Evolutionary conservation across 495 filamentous ascomycete genomes (phyloP).

Genomic region (Daldinia concentrica): DNA sequence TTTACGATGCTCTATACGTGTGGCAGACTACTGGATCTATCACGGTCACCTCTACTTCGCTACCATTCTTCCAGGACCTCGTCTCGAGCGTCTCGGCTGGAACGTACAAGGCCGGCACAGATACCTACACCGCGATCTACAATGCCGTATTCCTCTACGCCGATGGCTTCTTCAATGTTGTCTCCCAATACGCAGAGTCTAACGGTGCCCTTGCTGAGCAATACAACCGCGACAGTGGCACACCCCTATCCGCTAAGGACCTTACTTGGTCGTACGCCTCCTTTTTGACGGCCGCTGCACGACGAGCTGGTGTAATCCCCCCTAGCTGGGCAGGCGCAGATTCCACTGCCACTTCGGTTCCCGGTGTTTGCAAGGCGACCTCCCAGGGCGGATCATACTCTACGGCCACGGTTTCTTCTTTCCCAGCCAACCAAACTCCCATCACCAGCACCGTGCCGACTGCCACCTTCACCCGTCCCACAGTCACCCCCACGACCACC

Average conservation of each 20-base stretch:
- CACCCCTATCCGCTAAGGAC: slow-evolving; percentile 64
- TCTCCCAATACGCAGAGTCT: slow-evolving; percentile 56
- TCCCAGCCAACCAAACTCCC: slow-evolving; percentile 65
- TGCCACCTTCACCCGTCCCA: slow-evolving; percentile 47
- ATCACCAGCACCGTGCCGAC: slow-evolving; percentile 37
- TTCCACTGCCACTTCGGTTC: slow-evolving; percentile 56
- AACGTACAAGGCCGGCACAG: slow-evolving; percentile 57
- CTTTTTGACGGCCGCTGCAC: slow-evolving; percentile 67
- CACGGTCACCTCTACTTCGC: slow-evolving; percentile 61
- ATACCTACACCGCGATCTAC: slow-evolving; percentile 61
- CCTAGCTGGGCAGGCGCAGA: slow-evolving; percentile 61
- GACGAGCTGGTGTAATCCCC: slow-evolving; percentile 60
- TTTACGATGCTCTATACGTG: slow-evolving; percentile 71
- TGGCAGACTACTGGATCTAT: slow-evolving; percentile 64
- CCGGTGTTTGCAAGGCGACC: slow-evolving; percentile 60
- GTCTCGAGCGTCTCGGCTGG: slow-evolving; percentile 58
- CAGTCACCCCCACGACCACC: slow-evolving; percentile 46
- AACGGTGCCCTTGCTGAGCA: slow-evolving; percentile 71
- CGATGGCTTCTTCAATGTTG: slow-evolving; percentile 69
- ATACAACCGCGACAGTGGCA: slow-evolving; percentile 62
- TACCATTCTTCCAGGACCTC: slow-evolving; percentile 67
- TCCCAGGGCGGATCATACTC: slow-evolving; percentile 68
- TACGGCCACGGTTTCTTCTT: slow-evolving; percentile 61
- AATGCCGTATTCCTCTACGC: slow-evolving; percentile 68
- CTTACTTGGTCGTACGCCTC: slow-evolving; percentile 76